These are phyloP conservation scores for Jackrogersella minutella DNA, from an alignment of 495 filamentous ascomycete species.

Conservation along the genomic window DNA sequence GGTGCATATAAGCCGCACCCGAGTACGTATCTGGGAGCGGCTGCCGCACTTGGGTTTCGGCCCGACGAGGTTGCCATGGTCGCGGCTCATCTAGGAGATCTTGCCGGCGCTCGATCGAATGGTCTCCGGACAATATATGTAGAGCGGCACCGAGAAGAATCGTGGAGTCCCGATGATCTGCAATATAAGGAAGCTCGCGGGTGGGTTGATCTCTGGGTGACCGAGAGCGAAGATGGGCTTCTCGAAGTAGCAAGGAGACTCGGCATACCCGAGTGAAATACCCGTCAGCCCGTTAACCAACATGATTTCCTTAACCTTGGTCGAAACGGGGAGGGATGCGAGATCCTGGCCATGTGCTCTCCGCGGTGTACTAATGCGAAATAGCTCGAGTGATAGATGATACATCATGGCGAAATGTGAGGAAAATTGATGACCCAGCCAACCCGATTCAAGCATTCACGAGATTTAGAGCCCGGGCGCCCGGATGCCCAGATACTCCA, in stretches of 20 bases:
- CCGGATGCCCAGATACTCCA: slow-evolving; percentile 13
- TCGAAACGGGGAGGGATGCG: background rate
- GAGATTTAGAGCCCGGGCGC: slow-evolving; percentile 2
- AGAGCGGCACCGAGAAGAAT: slow-evolving; percentile 72
- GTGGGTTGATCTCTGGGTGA: slow-evolving; percentile 73
- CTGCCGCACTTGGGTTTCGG: slow-evolving; percentile 61
- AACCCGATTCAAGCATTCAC: slow-evolving; percentile 11
- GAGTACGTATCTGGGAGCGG: slow-evolving; percentile 73
- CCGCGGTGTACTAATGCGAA: slow-evolving; percentile 1
- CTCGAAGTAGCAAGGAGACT: slow-evolving; percentile 60
- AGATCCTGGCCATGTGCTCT: background rate
- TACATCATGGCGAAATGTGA: slow-evolving; percentile 13
- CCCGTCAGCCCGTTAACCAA: slow-evolving; percentile 1
- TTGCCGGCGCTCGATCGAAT: slow-evolving; percentile 68
- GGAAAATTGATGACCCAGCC: slow-evolving; percentile 2
- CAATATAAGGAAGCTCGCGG: slow-evolving; percentile 60
- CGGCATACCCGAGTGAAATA: slow-evolving; percentile 43
- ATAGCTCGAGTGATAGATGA: slow-evolving; percentile 13
- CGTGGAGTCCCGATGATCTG: slow-evolving; percentile 60
- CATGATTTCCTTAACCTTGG: background rate
- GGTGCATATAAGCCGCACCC: slow-evolving; percentile 80
- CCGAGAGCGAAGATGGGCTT: slow-evolving; percentile 59
- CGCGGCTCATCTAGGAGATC: slow-evolving; percentile 75
- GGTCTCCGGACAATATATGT: slow-evolving; percentile 79
- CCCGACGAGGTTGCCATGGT: slow-evolving; percentile 75